Conservation (phyloP, 2,329 filamentous ascomycete genomes). For the Colletotrichum sp. region DNA sequence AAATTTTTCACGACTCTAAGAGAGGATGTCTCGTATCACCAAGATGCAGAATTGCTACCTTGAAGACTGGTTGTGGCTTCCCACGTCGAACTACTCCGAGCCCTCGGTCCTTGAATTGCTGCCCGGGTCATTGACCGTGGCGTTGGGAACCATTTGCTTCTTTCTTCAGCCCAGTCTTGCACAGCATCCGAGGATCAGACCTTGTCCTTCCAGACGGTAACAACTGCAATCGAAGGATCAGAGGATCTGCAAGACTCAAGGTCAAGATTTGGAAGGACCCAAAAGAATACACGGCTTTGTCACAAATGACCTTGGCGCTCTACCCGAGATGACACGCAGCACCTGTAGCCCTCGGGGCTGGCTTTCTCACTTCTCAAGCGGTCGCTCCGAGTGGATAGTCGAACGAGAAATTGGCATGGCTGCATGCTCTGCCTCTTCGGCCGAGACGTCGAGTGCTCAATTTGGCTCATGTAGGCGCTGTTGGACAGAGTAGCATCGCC, state of each 20-base stretch:
- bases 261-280: neutral
- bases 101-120: neutral
- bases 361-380: neutral
- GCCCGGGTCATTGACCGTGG: neutral
- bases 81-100: neutral
- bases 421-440: neutral
- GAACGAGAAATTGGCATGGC: neutral
- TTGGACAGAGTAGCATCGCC: neutral
- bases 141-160: neutral
- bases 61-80: neutral
- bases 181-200: neutral
- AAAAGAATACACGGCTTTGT: neutral
- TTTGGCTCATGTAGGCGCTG: neutral
- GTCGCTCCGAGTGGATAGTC: neutral
- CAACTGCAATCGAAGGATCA: neutral
- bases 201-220: neutral
- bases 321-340: neutral
- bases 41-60: neutral
- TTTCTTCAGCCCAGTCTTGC: neutral
- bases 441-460: neutral
- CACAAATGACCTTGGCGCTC: neutral
- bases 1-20: neutral
- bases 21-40: neutral
- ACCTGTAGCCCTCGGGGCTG: constrained; percentile 17
- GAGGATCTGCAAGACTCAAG: neutral